Evolutionary conservation across 2,329 filamentous ascomycete species (phyloP).

Genomic region (Fusarium chuoi): DNA sequence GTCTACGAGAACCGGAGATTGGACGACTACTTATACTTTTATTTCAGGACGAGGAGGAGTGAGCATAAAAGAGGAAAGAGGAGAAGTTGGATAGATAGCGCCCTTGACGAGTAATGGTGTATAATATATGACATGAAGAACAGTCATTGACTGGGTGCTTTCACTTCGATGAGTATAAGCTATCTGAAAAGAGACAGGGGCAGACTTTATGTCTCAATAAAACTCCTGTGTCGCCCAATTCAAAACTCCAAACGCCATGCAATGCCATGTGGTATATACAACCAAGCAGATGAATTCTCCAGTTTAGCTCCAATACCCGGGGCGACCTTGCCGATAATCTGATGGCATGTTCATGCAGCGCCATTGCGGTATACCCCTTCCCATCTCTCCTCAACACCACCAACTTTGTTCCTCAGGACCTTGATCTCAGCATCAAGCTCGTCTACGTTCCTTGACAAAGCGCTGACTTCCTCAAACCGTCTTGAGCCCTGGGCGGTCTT

Average conservation of each 20-base stretch:
- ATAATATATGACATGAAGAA: constrained; percentile 28
- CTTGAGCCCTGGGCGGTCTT: constrained; percentile 77
- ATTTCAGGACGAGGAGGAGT: neutral
- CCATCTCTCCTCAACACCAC: constrained; percentile 71
- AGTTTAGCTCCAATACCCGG: neutral
- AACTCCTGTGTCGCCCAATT: constrained; percentile 4
- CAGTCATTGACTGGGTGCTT: constrained; percentile 7
- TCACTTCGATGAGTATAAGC: neutral
- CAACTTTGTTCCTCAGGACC: constrained; percentile 70
- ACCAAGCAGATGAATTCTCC: neutral
- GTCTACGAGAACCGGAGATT: constrained; percentile 23
- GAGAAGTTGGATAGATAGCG: neutral
- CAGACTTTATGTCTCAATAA: constrained; percentile 5
- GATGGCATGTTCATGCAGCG: constrained; percentile 14
- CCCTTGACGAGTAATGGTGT: constrained; percentile 28
- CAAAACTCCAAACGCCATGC: constrained; percentile 49
- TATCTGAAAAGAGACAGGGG: neutral
- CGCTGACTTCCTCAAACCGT: constrained; percentile 87
- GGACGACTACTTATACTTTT: constrained; percentile 16
- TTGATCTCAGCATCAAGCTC: constrained; percentile 85
- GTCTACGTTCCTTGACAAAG: constrained; percentile 81
- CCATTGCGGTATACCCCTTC: constrained; percentile 60
- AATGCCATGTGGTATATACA: constrained; percentile 44
- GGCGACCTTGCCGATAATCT: neutral
- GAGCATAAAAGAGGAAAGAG: constrained; percentile 1